Conservation (phyloP, 148 eudicot species). For the Camellia sinensis region DNA sequence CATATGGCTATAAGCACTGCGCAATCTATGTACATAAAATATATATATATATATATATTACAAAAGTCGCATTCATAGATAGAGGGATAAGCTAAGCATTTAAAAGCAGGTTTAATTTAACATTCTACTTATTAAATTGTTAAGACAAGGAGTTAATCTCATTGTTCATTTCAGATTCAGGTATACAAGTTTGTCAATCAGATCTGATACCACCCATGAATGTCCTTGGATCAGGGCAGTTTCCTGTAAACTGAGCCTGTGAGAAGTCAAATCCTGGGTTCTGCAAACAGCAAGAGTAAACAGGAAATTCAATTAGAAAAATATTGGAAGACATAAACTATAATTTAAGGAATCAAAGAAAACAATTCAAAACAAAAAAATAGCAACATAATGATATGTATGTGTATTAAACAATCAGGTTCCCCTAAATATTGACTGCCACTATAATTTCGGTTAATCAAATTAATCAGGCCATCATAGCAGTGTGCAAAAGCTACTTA, state of each 20-base stretch:
- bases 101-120: background rate
- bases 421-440: no score
- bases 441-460: no score
- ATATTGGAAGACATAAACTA: no score
- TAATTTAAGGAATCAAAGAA: no score
- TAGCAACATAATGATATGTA: no score
- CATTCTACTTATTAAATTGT: background rate
- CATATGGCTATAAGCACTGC: background rate
- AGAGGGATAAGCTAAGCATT: background rate
- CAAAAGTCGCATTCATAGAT: background rate
- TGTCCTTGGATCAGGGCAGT: conserved; percentile 88
- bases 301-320: background rate
- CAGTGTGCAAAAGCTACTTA: no score
- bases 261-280: conserved; percentile 97
- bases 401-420: no score
- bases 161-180: background rate
- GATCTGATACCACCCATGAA: conserved; percentile 80
- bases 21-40: background rate
- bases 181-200: conserved; percentile 17
- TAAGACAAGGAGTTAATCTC: background rate
- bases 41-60: background rate
- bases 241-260: conserved; percentile 83
- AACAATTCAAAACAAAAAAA: no score
- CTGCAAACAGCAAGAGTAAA: conserved; percentile 33
- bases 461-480: no score